Evolutionary conservation across 2,329 filamentous ascomycete genomes (phyloP).

Genomic region (Microascus cirrosus): DNA sequence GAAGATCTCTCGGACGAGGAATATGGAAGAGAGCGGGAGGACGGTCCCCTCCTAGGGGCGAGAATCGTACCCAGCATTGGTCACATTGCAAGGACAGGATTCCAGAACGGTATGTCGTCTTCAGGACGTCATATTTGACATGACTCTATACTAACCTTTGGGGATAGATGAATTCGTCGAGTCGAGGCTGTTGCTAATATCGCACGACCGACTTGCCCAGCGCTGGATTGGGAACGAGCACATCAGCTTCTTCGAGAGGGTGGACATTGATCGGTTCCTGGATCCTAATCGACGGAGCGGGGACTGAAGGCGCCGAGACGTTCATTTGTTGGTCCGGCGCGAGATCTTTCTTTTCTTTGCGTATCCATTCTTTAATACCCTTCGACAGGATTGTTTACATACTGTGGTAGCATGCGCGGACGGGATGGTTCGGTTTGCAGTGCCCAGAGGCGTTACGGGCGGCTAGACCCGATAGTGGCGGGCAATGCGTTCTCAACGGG

Average conservation of each 20-base stretch:
- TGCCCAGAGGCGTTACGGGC: neutral
- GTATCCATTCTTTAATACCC: neutral
- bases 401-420: neutral
- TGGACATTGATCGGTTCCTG: slow-evolving; percentile 44
- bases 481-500: neutral
- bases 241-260: slow-evolving; percentile 49
- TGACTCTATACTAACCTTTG: neutral
- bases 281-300: slow-evolving; percentile 6
- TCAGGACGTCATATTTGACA: neutral
- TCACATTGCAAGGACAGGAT: slow-evolving; percentile 67
- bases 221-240: slow-evolving; percentile 61
- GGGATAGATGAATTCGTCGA: slow-evolving; percentile 59
- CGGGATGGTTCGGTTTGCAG: neutral
- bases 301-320: neutral
- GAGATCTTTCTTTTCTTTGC: neutral
- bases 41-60: slow-evolving; percentile 61
- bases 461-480: neutral
- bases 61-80: slow-evolving; percentile 63
- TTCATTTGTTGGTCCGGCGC: neutral
- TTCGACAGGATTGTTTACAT: neutral
- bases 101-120: slow-evolving; percentile 54
- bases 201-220: slow-evolving; percentile 65
- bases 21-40: slow-evolving; percentile 50
- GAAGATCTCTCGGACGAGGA: slow-evolving; percentile 64
- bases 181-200: slow-evolving; percentile 68